Evolutionary conservation across 1,284 basidiomycete species (phyloP).

Genomic region (Cystobasidium pallidum): DNA sequence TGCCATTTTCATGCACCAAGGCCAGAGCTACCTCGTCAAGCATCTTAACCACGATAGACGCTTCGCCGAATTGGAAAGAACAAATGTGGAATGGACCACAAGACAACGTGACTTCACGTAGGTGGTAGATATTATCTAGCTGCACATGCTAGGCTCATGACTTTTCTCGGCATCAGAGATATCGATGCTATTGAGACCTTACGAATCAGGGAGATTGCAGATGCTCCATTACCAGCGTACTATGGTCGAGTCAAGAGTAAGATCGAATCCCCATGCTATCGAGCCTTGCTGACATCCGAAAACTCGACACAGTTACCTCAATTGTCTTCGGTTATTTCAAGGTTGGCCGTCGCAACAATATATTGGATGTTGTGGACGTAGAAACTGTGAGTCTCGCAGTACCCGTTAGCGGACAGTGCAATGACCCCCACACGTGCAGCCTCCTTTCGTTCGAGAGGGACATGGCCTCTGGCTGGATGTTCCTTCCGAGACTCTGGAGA

Average conservation of each 20-base stretch:
- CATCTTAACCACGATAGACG: conserved; percentile 80
- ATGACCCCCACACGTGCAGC: conserved; percentile 51
- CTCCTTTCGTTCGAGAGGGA: conserved; percentile 74
- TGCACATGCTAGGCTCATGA: neutral
- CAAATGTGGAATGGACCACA: conserved; percentile 83
- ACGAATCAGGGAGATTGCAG: conserved; percentile 71
- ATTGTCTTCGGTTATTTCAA: conserved; percentile 68
- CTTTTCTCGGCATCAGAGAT: conserved; percentile 61
- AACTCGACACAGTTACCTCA: conserved; percentile 61
- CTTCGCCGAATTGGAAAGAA: conserved; percentile 69
- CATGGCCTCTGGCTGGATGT: conserved; percentile 86
- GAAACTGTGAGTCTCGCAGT: conserved; percentile 60
- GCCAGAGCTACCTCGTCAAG: conserved; percentile 69
- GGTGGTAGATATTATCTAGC: neutral
- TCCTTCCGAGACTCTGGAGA: conserved; percentile 63
- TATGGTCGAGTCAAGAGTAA: conserved; percentile 72
- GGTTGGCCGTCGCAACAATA: conserved; percentile 58
- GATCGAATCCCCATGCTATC: neutral
- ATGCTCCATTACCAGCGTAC: conserved; percentile 65
- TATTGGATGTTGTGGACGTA: conserved; percentile 78
- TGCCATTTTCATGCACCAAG: conserved; percentile 77
- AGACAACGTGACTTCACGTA: conserved; percentile 59
- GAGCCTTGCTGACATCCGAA: neutral
- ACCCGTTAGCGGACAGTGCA: too few relatives aligned
- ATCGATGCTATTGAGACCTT: conserved; percentile 77